Percentiles rank a stretch among this genome's conserved stretches.
These are phyloP conservation scores for Trametes polyzona DNA, from an alignment of 1,284 basidiomycete species.

Conservation along the genomic window DNA sequence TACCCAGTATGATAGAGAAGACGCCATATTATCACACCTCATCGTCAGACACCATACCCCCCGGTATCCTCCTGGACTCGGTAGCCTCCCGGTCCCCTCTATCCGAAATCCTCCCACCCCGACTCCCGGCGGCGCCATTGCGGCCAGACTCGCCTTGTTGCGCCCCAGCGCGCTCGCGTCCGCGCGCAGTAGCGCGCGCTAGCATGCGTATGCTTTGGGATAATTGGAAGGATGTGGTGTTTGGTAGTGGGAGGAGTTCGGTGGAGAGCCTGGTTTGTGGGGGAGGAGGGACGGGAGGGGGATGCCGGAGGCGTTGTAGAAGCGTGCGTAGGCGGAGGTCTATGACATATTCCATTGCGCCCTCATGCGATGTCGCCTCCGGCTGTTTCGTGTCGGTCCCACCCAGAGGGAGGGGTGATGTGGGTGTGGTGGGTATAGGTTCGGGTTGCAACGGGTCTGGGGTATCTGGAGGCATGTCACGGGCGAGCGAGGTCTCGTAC, in stretches of 20 bases:
- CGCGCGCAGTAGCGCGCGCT: slow-evolving; percentile 48
- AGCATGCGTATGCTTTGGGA: slow-evolving; percentile 55
- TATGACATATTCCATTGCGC: slow-evolving; percentile 51
- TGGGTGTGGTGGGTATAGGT: slow-evolving; percentile 30
- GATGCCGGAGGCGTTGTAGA: slow-evolving; percentile 55
- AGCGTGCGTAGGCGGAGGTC: slow-evolving; percentile 61
- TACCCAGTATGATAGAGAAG: not conserved
- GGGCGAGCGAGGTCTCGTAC: slow-evolving; percentile 56
- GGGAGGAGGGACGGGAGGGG: slow-evolving; percentile 46
- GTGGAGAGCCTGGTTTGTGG: slow-evolving; percentile 31
- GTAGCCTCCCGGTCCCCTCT: slow-evolving; percentile 26
- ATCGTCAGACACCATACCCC: slow-evolving; percentile 44
- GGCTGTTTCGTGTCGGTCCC: slow-evolving; percentile 32
- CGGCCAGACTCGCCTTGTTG: slow-evolving; percentile 2
- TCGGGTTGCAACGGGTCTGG: slow-evolving; percentile 37
- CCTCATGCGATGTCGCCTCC: slow-evolving; percentile 28
- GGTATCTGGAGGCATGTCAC: slow-evolving; percentile 38
- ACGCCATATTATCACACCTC: slow-evolving; percentile 1
- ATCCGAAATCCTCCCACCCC: not conserved
- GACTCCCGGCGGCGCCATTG: not conserved
- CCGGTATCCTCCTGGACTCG: slow-evolving; percentile 43
- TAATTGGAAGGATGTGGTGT: slow-evolving; percentile 58
- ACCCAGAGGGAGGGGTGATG: slow-evolving; percentile 20
- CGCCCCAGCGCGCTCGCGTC: slow-evolving; percentile 36
- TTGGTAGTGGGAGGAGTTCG: slow-evolving; percentile 59